Conservation (phyloP, 108 stramenopile species). For the Aurantiochytrium sp. region DNA sequence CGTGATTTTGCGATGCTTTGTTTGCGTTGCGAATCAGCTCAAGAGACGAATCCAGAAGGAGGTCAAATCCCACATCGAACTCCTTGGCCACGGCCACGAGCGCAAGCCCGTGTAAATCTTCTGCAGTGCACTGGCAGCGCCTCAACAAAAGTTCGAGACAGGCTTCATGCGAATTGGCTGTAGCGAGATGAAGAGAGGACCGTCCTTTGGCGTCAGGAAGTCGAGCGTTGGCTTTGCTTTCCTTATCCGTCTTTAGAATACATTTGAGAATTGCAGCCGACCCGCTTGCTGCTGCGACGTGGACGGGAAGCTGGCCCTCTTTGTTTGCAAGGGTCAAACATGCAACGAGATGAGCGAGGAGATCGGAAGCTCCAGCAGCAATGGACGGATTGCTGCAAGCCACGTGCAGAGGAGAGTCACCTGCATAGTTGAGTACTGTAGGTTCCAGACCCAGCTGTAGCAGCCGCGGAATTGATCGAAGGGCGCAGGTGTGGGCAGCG, state of each 20-base stretch:
- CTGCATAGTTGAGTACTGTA: neutral
- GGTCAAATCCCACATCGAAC: too few species aligned
- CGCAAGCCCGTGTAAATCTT: too few species aligned
- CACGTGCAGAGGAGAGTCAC: neutral
- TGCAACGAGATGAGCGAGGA: neutral
- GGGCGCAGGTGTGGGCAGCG: neutral
- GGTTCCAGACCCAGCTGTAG: neutral
- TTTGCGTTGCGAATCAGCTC: too few species aligned
- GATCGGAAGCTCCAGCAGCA: neutral
- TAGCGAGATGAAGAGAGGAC: neutral
- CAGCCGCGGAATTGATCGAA: neutral
- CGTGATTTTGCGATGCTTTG: too few species aligned
- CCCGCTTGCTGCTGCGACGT: neutral
- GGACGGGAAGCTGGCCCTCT: neutral
- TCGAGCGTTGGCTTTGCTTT: neutral
- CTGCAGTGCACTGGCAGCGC: neutral
- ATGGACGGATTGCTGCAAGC: neutral
- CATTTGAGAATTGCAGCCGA: neutral
- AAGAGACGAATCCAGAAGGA: too few species aligned
- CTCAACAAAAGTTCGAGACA: neutral
- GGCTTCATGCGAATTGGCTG: neutral
- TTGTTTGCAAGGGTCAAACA: neutral
- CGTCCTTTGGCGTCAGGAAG: neutral
- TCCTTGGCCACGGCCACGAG: too few species aligned
- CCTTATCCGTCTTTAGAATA: neutral